A percentile compares a stretch with the other conserved stretches of the same genome.
Conservation (phyloP, 345 rosid genomes). For the Clausena lansium region DNA sequence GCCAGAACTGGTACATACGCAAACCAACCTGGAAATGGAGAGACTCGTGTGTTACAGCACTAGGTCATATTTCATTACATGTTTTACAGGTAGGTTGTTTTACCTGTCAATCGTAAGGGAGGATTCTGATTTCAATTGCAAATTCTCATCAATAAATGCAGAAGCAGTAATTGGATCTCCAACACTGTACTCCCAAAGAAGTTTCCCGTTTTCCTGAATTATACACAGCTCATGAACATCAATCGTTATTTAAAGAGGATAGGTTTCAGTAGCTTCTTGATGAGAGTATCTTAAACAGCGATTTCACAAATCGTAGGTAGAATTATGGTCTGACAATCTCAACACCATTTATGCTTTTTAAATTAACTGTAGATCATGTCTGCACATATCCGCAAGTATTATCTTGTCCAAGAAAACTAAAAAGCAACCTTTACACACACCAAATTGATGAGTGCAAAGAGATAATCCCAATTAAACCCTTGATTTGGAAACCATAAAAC, state of each 20-base stretch:
- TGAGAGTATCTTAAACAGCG: background rate
- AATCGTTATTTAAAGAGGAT: too few species aligned
- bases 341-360: background rate
- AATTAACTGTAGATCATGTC: background rate
- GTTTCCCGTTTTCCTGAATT: constrained; percentile 64
- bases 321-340: background rate
- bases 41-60: background rate
- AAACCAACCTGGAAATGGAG: constrained; percentile 61
- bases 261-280: background rate
- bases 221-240: constrained; percentile 7
- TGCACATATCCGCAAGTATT: background rate
- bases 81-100: background rate
- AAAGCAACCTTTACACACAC: background rate
- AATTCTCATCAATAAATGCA: constrained; percentile 81
- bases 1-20: constrained; percentile 72
- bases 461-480: too few species aligned
- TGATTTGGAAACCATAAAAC: too few species aligned
- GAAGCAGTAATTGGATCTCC: constrained; percentile 84
- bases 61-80: background rate
- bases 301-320: background rate
- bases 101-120: constrained; percentile 56
- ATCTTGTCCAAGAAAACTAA: background rate
- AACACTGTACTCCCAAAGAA: constrained; percentile 64
- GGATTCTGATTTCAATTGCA: constrained; percentile 45
- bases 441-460: background rate